These are phyloP conservation scores for Claviceps spartinae DNA, from an alignment of 2,329 filamentous ascomycete genomes.

Conservation along the genomic window DNA sequence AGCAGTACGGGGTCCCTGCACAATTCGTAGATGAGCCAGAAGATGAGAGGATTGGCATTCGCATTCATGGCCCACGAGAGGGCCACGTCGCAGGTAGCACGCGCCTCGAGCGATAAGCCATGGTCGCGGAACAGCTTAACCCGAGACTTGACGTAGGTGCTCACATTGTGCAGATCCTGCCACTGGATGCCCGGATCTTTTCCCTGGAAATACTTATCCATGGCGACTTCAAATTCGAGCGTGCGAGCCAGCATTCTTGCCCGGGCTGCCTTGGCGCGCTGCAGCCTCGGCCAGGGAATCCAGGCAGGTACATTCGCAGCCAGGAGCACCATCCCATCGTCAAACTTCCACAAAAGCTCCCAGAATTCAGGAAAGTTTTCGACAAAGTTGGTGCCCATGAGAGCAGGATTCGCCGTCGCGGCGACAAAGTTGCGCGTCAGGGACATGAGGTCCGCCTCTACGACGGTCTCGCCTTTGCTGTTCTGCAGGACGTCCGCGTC, in stretches of 20 bases:
- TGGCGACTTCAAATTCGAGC: slow-evolving; percentile 21
- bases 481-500: slow-evolving; percentile 18
- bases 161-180: slow-evolving; percentile 24
- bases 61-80: slow-evolving; percentile 26
- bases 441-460: slow-evolving; percentile 21
- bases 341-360: slow-evolving; percentile 24
- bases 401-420: slow-evolving; percentile 18
- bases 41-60: slow-evolving; percentile 23
- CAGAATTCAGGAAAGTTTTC: slow-evolving; percentile 26
- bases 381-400: slow-evolving; percentile 28
- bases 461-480: slow-evolving; percentile 12
- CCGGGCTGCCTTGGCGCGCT: slow-evolving; percentile 18
- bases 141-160: slow-evolving; percentile 19
- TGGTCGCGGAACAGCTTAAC: slow-evolving; percentile 17
- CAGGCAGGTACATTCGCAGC: slow-evolving; percentile 19
- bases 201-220: slow-evolving; percentile 20
- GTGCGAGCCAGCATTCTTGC: slow-evolving; percentile 16
- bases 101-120: slow-evolving; percentile 16
- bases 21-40: slow-evolving; percentile 29
- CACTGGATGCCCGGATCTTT: slow-evolving; percentile 20
- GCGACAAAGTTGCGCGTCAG: slow-evolving; percentile 23
- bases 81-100: slow-evolving; percentile 21
- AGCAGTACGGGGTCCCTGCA: slow-evolving; percentile 25
- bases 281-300: slow-evolving; percentile 19
- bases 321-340: slow-evolving; percentile 19